phyloP scores from a whole-genome alignment of 169 alveolate genomes.

The Fabrea salina region DNA sequence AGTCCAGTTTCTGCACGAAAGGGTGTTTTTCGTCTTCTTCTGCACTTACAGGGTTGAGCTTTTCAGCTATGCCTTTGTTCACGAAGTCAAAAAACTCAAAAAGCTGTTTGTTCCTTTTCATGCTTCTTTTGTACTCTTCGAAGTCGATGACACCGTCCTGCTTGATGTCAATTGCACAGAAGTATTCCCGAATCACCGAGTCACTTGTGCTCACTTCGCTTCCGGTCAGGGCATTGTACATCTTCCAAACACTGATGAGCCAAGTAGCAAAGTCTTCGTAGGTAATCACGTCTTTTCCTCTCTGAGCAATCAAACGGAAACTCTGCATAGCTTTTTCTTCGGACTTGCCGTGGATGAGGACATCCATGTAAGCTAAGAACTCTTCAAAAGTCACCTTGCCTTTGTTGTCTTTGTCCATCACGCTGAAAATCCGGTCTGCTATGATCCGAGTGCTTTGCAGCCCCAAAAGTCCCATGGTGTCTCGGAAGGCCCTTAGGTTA shows the following conservation, averaged over 20 bases:
- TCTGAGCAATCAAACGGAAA: constrained; percentile 19
- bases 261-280: constrained; percentile 4
- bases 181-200: not conserved
- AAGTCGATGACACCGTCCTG: constrained; percentile 4
- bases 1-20: not conserved
- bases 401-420: not conserved
- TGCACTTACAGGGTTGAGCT: not conserved
- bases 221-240: constrained; percentile 27
- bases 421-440: constrained; percentile 25
- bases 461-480: constrained; percentile 12
- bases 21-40: not conserved
- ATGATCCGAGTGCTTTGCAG: not conserved
- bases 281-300: not conserved
- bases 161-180: not conserved
- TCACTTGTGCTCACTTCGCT: not conserved
- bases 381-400: constrained; percentile 49
- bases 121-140: constrained; percentile 7
- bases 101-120: not conserved
- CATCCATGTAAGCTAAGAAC: constrained; percentile 49
- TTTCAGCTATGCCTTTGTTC: constrained; percentile 12
- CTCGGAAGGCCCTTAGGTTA: not conserved
- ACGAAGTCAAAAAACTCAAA: not conserved
- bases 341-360: constrained; percentile 49
- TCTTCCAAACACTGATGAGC: constrained; percentile 11
- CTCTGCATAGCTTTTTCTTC: constrained; percentile 51